Evolutionary conservation across 192 early-diverging fungal genomes (phyloP), one percentile per base, ranked within the genome.

Genomic region (Umbelopsis sp.): DNA sequence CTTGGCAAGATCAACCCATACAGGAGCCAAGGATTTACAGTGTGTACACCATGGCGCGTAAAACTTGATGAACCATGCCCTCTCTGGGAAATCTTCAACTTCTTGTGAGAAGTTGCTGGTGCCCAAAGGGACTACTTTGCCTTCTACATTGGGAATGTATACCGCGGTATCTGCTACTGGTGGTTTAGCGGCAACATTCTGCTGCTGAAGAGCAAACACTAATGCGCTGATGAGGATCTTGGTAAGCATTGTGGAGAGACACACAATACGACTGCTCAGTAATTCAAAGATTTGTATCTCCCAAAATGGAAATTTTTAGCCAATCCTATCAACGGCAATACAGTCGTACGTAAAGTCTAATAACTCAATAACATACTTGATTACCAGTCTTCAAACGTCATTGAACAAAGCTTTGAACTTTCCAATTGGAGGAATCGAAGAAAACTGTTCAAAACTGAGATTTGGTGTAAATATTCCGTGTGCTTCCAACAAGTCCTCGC

Each of bases 21-120:
- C 82, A 0, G 95, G 95, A 7, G 90, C 91, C 74, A 98, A 86
- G 2, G 83, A 79, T 81, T 95, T 86, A 84, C 96, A 98, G 78
- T 96, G 95, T 22, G 84, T 77, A 74, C 94, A 96, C 93, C 92
- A 95, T 10, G 95, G 95, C 21, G 95, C 93, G 79, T 91, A 93
- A 80, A 96, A 96, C 80, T 94, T 86, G 34, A 96, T 71, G 69
- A 96, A 92, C 95, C 95, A 96, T n/a, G 12, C n/a, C 26, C 70
- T 20, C 20, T 71, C 70, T 21, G 29, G 70, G 3, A n/a, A 45
- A 53, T 70, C 52, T 38, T 53, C 31, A 2, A 70, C 68, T 45
- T 70, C 24, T 24, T 53, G 47, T 24, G 34, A 21, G 26, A 70
- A 70, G 20, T 38, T 70, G 22, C 5, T 49, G 25, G 31, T n/a